A percentile compares a stretch with the other conserved stretches of the same genome.
phyloP scores from a whole-genome alignment of 2,329 filamentous ascomycete genomes.

The Curvularia sp. region DNA sequence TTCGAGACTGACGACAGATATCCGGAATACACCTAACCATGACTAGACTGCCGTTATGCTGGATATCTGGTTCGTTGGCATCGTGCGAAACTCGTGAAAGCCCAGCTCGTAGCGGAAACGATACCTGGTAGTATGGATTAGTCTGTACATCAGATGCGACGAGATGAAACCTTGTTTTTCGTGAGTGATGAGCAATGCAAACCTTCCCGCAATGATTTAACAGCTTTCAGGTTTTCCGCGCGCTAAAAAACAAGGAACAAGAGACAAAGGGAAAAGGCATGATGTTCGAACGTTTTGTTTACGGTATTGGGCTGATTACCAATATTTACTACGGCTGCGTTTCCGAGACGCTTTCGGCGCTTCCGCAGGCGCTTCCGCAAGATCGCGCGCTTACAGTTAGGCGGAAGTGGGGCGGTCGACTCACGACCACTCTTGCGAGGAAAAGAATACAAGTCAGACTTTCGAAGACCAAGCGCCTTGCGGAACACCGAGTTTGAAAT shows the following conservation, averaged over 20 bases:
- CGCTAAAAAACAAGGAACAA: not conserved
- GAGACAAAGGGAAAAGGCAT: not conserved
- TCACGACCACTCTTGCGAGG: not conserved
- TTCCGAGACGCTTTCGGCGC: slow-evolving; percentile 2
- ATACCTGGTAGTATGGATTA: not conserved
- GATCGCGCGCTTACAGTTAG: slow-evolving; percentile 1
- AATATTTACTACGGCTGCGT: not conserved
- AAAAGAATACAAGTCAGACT: not conserved
- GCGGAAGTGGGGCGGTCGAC: not conserved
- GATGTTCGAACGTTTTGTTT: not conserved
- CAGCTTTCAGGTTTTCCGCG: not conserved
- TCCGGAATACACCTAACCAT: not conserved
- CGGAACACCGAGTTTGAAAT: not conserved
- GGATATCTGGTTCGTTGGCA: not conserved
- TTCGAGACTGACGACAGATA: not conserved
- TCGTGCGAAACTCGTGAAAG: not conserved
- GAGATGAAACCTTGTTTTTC: not conserved
- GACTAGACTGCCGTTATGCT: not conserved
- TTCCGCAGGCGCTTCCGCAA: slow-evolving; percentile 17
- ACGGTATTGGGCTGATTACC: not conserved
- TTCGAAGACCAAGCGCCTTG: not conserved
- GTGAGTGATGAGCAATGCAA: not conserved
- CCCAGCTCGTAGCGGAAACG: not conserved
- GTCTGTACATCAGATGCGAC: not conserved
- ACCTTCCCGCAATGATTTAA: not conserved